Evolutionary conservation across 78 protist species (phyloP).

Genomic region (Dictyostelium purpureum): DNA sequence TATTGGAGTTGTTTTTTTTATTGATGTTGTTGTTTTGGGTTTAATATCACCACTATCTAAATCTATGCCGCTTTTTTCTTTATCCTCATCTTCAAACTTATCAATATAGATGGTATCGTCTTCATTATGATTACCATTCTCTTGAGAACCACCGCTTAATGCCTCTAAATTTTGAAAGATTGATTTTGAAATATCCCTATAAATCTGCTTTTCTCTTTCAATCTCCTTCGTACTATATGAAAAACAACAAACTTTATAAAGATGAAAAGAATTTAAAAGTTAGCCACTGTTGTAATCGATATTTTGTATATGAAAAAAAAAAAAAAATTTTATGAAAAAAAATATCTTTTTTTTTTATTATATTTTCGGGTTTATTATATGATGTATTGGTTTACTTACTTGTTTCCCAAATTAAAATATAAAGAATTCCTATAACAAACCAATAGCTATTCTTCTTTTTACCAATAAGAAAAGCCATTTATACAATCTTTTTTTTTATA

Average conservation of each 20-base stretch:
- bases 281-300: too few relatives aligned
- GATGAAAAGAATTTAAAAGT: too few relatives aligned
- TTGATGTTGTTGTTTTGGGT: neutral
- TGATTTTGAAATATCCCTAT: conserved; percentile 27
- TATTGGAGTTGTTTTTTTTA: neutral
- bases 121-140: neutral
- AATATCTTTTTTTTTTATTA: neutral
- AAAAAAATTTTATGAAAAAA: neutral
- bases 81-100: neutral
- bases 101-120: too few relatives aligned
- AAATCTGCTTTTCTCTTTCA: neutral
- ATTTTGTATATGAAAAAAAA: too few relatives aligned
- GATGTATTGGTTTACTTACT: neutral
- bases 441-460: too few relatives aligned
- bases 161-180: neutral
- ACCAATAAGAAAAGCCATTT: too few relatives aligned
- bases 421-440: neutral
- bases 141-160: neutral
- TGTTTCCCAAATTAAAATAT: conserved; percentile 21
- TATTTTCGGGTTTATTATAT: neutral
- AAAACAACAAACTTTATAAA: neutral
- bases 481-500: too few relatives aligned
- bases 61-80: neutral
- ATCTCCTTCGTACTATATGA: neutral
- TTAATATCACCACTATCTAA: neutral